Conservation (phyloP, 345 rosid species). For the Bruguiera sexangula region DNA sequence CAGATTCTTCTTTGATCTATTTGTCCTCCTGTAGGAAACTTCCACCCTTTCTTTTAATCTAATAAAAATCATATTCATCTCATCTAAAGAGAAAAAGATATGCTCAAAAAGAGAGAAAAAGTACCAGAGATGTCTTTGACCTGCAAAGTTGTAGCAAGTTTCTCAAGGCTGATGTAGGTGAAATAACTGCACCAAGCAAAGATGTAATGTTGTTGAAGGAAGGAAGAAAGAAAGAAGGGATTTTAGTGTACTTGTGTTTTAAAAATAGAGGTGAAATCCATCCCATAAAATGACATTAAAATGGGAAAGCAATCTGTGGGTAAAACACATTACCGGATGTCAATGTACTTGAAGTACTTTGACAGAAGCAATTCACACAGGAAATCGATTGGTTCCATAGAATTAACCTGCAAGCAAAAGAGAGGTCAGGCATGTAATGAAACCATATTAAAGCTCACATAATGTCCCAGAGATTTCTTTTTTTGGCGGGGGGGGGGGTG, state of each 20-base stretch:
- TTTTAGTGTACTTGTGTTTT: background rate
- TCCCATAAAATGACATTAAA: background rate
- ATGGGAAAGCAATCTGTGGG: background rate
- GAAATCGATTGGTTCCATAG: conserved; percentile 36
- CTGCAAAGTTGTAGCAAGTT: conserved; percentile 51
- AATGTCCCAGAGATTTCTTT: no score
- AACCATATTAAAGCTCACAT: background rate
- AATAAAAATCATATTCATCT: no score
- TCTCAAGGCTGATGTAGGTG: conserved; percentile 73
- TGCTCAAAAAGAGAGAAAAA: conserved; percentile 1
- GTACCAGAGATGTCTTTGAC: conserved; percentile 40
- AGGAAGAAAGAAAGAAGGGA: background rate
- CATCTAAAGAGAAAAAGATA: no score
- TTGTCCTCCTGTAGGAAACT: no score
- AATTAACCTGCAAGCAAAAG: conserved; percentile 46
- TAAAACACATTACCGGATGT: conserved; percentile 47
- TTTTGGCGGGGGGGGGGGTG: background rate
- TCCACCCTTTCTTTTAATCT: no score
- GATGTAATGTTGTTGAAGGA: background rate
- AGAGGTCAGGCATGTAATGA: background rate
- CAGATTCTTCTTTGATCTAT: background rate
- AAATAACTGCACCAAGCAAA: conserved; percentile 49
- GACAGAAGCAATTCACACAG: conserved; percentile 51
- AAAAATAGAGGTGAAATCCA: background rate
- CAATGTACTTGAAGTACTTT: conserved; percentile 72